Base-by-base conservation (phyloP, 208 protist genomes). In the Novymonas esmeraldas region DNA sequence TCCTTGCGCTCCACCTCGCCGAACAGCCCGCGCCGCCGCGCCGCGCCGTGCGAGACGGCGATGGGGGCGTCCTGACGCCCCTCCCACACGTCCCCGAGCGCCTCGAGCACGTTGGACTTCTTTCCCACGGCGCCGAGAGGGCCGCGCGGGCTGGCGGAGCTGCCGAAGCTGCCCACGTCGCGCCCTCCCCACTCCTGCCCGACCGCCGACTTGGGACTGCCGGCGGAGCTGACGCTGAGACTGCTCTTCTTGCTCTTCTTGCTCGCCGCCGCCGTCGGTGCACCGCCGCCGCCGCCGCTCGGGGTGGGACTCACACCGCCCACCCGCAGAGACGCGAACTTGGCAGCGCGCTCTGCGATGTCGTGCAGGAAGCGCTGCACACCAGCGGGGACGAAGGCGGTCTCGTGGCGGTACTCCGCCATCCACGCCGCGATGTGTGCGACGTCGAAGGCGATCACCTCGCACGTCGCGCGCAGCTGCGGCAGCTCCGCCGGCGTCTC, bases 61-160 rank as follows among this genome's bases (percentile, higher is more conserved):
- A 95, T 92, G n/a, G 86, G 82, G n/a, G 76, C 77, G 33, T 81
- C 82, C 64, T 87, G 75, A 16, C 86, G 79, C 26, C 90, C 79
- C 67, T 87, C 79, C 90, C 86, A 90, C 16, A 89, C 60, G 31
- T 83, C 73, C 34, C 75, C 71, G 16, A 95, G 60, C 10, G 78
- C 78, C 51, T 78, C 81, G 22, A 90, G 74, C 44, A 69, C 57
- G 14, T 65, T 78, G 6, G 64, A 22, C 46, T 52, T 62, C 50
- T 70, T 59, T n/a, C 41, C 65, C 10, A 38, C n/a, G 16, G 9
- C 26, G 49, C 51, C 38, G 49, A 11, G 24, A 28, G 13, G 38
- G 49, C 22, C 29, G 42, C 44, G 52, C 64, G 44, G 18, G 24
- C 24, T 3, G 20, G 56, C 14, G 42, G 48, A 50, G 33, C 41